A percentile compares a stretch with the other conserved stretches of the same genome.
These are phyloP conservation scores for Fusarium piperis DNA, from an alignment of 2,329 filamentous ascomycete genomes.

Conservation along the genomic window DNA sequence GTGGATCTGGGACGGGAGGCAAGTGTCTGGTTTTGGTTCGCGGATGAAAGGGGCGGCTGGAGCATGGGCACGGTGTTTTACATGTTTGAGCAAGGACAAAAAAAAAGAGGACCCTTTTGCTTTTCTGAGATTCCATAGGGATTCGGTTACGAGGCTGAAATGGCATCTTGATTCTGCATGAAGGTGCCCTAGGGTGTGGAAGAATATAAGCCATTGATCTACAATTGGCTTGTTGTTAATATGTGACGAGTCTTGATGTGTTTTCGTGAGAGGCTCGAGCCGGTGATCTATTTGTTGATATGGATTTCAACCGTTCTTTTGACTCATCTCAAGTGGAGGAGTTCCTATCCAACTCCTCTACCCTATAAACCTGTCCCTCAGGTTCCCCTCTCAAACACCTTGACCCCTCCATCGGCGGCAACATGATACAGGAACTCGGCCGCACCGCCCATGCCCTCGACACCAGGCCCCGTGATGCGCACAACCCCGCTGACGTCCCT, in stretches of 20 bases:
- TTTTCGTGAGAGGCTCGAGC: background rate
- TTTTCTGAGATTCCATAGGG: constrained; percentile 47
- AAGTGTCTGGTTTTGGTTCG: constrained; percentile 31
- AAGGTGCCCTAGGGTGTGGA: constrained; percentile 9
- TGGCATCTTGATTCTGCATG: constrained; percentile 49
- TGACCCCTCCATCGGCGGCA: constrained; percentile 79
- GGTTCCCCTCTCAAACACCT: constrained; percentile 82
- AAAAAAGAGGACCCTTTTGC: constrained; percentile 39
- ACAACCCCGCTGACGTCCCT: constrained; percentile 91
- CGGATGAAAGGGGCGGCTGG: constrained; percentile 41
- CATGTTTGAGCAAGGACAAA: constrained; percentile 47
- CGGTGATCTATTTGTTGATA: background rate
- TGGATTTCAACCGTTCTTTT: background rate
- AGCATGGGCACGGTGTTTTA: constrained; percentile 51
- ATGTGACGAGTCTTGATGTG: background rate
- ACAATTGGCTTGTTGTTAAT: constrained; percentile 4
- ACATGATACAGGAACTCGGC: constrained; percentile 86
- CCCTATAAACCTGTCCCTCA: constrained; percentile 17
- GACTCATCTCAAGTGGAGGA: background rate
- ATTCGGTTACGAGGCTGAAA: constrained; percentile 47
- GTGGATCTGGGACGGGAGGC: constrained; percentile 16
- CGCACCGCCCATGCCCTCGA: constrained; percentile 55
- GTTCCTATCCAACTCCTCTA: background rate
- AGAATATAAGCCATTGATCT: background rate
- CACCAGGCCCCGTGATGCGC: constrained; percentile 68